Evolutionary conservation across 2,329 filamentous ascomycete species (phyloP), one percentile per base, ranked within the genome.

Genomic region (Pseudogymnoascus sp.): DNA sequence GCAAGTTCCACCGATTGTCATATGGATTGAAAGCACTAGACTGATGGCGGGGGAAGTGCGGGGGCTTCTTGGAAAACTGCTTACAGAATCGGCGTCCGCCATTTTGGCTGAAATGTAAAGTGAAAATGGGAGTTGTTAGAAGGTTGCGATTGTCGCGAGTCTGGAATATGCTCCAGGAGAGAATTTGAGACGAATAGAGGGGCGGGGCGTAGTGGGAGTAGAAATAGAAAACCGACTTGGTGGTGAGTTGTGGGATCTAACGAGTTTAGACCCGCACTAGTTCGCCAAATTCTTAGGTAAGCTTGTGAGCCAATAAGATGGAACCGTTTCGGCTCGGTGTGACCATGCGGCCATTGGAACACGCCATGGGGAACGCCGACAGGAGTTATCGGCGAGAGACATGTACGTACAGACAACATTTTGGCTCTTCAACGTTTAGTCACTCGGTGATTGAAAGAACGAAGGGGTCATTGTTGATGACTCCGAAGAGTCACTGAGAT

Each of bases 21-120:
- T 57, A 57, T 57, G 3, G 51, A 57, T 57, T 57, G 29, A 57
- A 70, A 68, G 68, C 69, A 68, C 69, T 62, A 69, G 69, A 67
- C 66, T 62, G 65, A 67, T 71, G 68, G 68, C 65, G 70, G 68
- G 70, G 71, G 67, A 70, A 64, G 66, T 68, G 68, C 69, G 69
- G 68, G 70, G 71, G 66, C 66, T 66, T 62, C 61, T 63, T 40
- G 66, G 63, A 63, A 61, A 64, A 64, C 64, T 64, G 76, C 83
- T 74, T 83, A 87, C 85, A 81, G 85, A 82, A 71, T 87, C 85
- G 77, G 31, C 37, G 65, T 86, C 84, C 77, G 84, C 82, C 85
- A 87, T 87, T 75, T 75, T 85, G 81, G 77, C 73, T 73, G 76
- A 66, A 64, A 42, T 67, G 59, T 66, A 62, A 68, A 63, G 67